Evolutionary conservation across 805 yeast species (phyloP).

Genomic region (Lachancea meyersii): DNA sequence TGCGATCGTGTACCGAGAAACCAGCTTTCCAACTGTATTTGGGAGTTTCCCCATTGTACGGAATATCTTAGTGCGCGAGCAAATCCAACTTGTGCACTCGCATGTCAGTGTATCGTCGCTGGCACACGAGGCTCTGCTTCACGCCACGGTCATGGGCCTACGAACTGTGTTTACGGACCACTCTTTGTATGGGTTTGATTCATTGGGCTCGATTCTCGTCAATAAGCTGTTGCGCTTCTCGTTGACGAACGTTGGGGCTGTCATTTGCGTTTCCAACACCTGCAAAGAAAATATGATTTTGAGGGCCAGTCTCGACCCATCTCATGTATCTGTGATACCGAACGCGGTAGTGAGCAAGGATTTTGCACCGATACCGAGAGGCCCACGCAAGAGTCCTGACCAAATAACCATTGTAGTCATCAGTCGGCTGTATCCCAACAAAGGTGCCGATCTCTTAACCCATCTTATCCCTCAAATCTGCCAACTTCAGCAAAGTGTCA

Average conservation of each 20-base stretch:
- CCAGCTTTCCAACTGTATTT: conserved; percentile 85
- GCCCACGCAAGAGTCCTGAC: conserved; percentile 19
- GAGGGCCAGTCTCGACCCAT: conserved; percentile 76
- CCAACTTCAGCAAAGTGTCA: conserved; percentile 50
- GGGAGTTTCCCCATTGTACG: conserved; percentile 80
- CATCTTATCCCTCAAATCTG: conserved; percentile 85
- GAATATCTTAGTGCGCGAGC: conserved; percentile 78
- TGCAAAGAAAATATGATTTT: conserved; percentile 94
- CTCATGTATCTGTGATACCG: conserved; percentile 81
- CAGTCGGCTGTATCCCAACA: conserved; percentile 87
- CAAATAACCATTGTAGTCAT: conserved; percentile 82
- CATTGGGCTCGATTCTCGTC: conserved; percentile 73
- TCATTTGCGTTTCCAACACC: conserved; percentile 94
- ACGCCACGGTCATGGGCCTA: conserved; percentile 87
- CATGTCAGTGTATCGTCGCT: conserved; percentile 86
- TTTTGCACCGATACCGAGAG: conserved; percentile 46
- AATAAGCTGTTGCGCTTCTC: conserved; percentile 83
- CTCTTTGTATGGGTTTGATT: conserved; percentile 89
- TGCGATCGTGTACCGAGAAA: conserved; percentile 70
- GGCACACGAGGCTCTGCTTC: conserved; percentile 88
- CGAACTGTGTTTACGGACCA: conserved; percentile 93
- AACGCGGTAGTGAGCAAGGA: conserved; percentile 88
- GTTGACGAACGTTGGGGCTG: conserved; percentile 79
- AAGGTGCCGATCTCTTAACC: conserved; percentile 85
- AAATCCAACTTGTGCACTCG: conserved; percentile 85